A percentile compares a stretch with the other conserved stretches of the same genome.
phyloP scores from a whole-genome alignment of 129 eudicot genomes.

The Pulicaria dysenterica region DNA sequence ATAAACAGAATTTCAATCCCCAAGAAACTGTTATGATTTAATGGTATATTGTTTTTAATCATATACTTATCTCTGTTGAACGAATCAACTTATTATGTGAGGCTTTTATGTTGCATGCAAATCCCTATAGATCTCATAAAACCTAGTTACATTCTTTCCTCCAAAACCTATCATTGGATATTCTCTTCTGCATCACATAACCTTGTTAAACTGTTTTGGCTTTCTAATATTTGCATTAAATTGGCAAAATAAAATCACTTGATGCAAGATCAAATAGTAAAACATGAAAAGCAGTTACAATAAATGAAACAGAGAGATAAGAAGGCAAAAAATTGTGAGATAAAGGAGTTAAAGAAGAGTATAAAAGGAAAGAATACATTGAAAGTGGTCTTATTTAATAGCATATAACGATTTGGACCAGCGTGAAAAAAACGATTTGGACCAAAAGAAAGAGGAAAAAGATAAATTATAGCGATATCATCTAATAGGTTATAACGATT shows the following conservation, averaged over 20 bases:
- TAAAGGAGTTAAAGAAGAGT: neutral
- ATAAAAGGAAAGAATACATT: neutral
- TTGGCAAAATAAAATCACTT: neutral
- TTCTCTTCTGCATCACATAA: conserved; percentile 1
- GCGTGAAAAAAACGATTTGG: too few relatives aligned
- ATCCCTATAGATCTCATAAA: conserved; percentile 13
- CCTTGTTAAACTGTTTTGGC: conserved; percentile 5
- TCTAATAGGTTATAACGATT: too few relatives aligned
- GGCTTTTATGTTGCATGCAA: neutral
- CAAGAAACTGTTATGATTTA: neutral
- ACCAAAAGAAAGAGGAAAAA: too few relatives aligned
- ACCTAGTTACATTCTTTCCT: neutral
- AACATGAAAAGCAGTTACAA: conserved; percentile 12
- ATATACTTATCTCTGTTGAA: neutral
- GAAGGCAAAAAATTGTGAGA: neutral
- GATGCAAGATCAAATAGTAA: conserved; percentile 3
- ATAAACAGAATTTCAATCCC: neutral
- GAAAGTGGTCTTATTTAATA: neutral
- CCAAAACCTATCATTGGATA: neutral
- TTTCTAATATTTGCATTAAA: neutral
- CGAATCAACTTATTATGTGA: neutral
- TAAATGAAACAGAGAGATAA: conserved; percentile 10
- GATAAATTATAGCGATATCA: too few relatives aligned
- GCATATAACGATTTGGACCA: too few relatives aligned
- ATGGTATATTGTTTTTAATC: neutral